These are phyloP conservation scores for Naganishia sp. DNA, from an alignment of 1,284 basidiomycete species.

Conservation along the genomic window DNA sequence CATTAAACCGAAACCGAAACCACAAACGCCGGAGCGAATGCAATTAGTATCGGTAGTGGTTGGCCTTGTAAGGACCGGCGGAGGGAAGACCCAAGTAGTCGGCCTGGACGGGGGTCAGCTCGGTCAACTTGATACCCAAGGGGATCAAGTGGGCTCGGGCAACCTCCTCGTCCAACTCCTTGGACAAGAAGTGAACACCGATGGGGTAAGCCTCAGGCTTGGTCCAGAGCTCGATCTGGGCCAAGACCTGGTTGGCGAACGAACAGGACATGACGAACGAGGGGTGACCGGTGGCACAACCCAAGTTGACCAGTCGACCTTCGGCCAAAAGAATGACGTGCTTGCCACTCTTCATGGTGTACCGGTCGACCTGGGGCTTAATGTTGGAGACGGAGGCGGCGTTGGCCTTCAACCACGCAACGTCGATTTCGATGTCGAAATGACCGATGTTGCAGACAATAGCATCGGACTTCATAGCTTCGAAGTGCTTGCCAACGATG, in stretches of 20 bases:
- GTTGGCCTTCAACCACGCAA: conserved; percentile 96
- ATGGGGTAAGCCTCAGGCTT: conserved; percentile 78
- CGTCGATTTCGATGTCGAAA: conserved; percentile 98
- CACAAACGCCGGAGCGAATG: conserved; percentile 11
- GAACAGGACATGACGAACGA: conserved; percentile 98
- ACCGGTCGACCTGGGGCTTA: conserved; percentile 99
- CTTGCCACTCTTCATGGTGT: conserved; percentile 83
- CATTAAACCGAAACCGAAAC: conserved; percentile 13
- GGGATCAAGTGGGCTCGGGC: conserved; percentile 90
- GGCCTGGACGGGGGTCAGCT: conserved; percentile 74
- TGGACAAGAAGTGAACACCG: conserved; percentile 94
- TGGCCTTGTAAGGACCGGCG: conserved; percentile 89
- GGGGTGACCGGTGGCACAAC: conserved; percentile 86
- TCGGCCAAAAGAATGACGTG: conserved; percentile 98
- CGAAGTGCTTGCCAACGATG: conserved; percentile 90
- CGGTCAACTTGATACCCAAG: conserved; percentile 85
- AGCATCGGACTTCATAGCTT: conserved; percentile 94
- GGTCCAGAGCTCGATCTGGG: conserved; percentile 98
- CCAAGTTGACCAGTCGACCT: conserved; percentile 98
- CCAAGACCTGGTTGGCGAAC: conserved; percentile 97
- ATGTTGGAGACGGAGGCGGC: conserved; percentile 84
- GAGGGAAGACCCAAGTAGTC: conserved; percentile 89
- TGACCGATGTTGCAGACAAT: conserved; percentile 96
- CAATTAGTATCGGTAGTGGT: conserved; percentile 61
- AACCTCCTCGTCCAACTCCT: conserved; percentile 98